These are phyloP conservation scores for Brachypodium distachyon DNA, from an alignment of 202 grass and related monocot species.

Conservation along the genomic window DNA sequence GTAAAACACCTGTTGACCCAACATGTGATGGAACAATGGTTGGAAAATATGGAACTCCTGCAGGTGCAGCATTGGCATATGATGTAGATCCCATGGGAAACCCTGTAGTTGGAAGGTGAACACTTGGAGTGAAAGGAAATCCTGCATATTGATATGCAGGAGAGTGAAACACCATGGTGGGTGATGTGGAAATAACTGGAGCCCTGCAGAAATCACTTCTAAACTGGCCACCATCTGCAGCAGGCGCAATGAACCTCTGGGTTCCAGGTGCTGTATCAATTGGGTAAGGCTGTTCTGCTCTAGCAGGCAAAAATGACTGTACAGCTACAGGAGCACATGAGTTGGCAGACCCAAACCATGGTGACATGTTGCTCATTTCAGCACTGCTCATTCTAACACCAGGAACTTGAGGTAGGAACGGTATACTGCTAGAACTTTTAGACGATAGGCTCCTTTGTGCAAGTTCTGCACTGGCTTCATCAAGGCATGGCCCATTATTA, in stretches of 20 bases:
- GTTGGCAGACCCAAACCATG: constrained; percentile 39
- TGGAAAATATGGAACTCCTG: constrained; percentile 34
- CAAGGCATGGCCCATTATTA: constrained; percentile 47
- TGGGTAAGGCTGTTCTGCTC: constrained; percentile 43
- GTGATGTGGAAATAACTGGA: constrained; percentile 39
- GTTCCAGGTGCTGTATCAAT: constrained; percentile 26
- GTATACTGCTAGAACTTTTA: constrained; percentile 25
- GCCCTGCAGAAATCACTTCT: constrained; percentile 27
- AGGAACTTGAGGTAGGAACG: constrained; percentile 47
- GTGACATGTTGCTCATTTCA: constrained; percentile 36
- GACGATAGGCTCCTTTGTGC: constrained; percentile 19
- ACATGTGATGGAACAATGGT: constrained; percentile 30
- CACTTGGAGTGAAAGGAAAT: constrained; percentile 34
- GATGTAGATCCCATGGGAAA: constrained; percentile 40
- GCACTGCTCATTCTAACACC: constrained; percentile 37
- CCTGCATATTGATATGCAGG: constrained; percentile 41
- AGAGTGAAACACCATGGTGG: constrained; percentile 35
- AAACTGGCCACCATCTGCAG: constrained; percentile 14
- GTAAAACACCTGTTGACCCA: constrained; percentile 38
- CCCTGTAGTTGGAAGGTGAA: constrained; percentile 19
- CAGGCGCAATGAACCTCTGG: constrained; percentile 32
- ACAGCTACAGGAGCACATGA: constrained; percentile 29
- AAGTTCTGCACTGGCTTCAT: constrained; percentile 40
- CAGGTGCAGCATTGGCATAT: constrained; percentile 26
- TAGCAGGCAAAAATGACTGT: constrained; percentile 43